These are phyloP conservation scores for Ilex asprella DNA, from an alignment of 257 asterid species.

Conservation along the genomic window DNA sequence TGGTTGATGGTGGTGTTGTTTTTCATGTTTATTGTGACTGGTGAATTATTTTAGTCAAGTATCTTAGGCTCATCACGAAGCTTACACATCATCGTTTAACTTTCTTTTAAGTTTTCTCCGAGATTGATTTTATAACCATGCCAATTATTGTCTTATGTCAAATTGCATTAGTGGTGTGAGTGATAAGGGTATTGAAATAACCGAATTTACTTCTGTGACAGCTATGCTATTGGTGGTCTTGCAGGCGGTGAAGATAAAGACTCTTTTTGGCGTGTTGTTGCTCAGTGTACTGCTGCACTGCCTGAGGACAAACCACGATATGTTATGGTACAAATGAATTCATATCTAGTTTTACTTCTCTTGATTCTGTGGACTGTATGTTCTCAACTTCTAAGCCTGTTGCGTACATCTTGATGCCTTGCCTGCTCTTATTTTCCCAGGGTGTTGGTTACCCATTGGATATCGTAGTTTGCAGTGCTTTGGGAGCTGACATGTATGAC, in stretches of 20 bases:
- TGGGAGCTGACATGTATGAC: constrained; percentile 99
- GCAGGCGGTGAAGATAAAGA: constrained; percentile 99
- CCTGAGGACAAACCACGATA: constrained; percentile 97
- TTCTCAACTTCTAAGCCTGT: constrained; percentile 4
- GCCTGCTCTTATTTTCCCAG: constrained; percentile 30
- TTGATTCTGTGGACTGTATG: background rate
- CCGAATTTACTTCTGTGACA: constrained; percentile 43
- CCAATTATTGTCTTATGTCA: background rate
- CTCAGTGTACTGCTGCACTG: constrained; percentile 95
- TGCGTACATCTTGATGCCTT: constrained; percentile 2
- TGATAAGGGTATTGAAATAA: constrained; percentile 23
- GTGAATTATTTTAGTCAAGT: too few relatives aligned
- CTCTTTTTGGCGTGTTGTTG: constrained; percentile 99
- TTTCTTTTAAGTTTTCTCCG: constrained; percentile 5
- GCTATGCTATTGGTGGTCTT: constrained; percentile 99
- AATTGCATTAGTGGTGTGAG: constrained; percentile 3
- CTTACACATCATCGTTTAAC: too few relatives aligned
- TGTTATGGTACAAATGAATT: constrained; percentile 63
- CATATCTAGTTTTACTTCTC: background rate
- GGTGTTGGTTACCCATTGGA: constrained; percentile 99
- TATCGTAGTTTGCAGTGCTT: constrained; percentile 97
- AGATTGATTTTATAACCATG: constrained; percentile 7
- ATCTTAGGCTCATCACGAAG: too few relatives aligned
- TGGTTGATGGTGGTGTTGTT: too few relatives aligned
- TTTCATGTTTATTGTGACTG: too few relatives aligned